phyloP scores from a whole-genome alignment of 192 early-diverging fungal species.

The Backusella tarrabulga region DNA sequence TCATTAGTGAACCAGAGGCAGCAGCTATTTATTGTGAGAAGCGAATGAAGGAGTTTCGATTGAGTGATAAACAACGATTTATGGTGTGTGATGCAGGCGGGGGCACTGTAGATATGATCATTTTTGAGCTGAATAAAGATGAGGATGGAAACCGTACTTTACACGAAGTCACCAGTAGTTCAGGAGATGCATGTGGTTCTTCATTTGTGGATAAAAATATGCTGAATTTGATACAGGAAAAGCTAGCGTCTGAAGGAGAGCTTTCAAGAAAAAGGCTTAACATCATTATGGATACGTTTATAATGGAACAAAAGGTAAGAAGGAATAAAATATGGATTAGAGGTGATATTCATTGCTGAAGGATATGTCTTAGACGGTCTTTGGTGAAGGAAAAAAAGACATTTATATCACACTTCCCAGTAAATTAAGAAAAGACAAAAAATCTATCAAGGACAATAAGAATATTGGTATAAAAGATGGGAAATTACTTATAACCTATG shows the following conservation, averaged over 20 bases:
- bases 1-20: conserved; percentile 46
- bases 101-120: conserved; percentile 51
- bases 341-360: conserved; percentile 20
- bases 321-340: neutral
- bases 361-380: neutral
- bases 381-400: conserved; percentile 13
- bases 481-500: neutral
- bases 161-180: conserved; percentile 44
- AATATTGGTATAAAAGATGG: neutral
- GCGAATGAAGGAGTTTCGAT: conserved; percentile 37
- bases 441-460: neutral
- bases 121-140: conserved; percentile 46
- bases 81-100: conserved; percentile 53
- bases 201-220: conserved; percentile 44
- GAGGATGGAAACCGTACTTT: conserved; percentile 39
- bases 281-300: conserved; percentile 42
- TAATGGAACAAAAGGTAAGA: conserved; percentile 37
- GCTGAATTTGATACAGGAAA: conserved; percentile 34
- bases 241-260: conserved; percentile 36
- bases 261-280: conserved; percentile 39
- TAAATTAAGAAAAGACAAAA: neutral
- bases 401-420: neutral
- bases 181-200: conserved; percentile 44
- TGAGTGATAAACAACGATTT: conserved; percentile 39
- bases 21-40: conserved; percentile 47